Evolutionary conservation across 805 yeast species (phyloP).

Genomic region (Yarrowia hollandica): DNA sequence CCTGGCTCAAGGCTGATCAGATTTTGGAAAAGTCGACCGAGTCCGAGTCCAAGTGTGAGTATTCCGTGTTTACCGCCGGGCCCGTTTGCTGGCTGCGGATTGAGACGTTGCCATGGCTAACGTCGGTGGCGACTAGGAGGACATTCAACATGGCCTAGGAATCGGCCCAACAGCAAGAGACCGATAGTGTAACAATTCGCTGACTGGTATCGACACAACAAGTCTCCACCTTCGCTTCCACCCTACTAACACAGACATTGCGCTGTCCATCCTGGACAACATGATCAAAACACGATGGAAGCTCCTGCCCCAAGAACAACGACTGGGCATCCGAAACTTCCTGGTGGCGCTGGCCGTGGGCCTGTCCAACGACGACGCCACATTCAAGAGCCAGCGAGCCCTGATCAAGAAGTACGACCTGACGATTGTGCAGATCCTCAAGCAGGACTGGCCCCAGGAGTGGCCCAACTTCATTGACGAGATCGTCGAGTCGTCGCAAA

Average conservation of each 20-base stretch:
- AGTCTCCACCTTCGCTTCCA: too few species aligned
- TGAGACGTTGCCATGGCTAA: too few species aligned
- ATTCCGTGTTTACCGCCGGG: too few species aligned
- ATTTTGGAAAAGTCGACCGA: slow-evolving; percentile 76
- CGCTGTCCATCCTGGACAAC: slow-evolving; percentile 84
- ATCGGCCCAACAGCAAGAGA: too few species aligned
- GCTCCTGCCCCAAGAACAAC: slow-evolving; percentile 80
- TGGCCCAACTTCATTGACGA: slow-evolving; percentile 98
- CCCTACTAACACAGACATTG: slow-evolving; percentile 50
- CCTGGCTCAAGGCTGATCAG: slow-evolving; percentile 93
- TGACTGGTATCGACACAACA: too few species aligned
- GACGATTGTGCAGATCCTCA: slow-evolving; percentile 88
- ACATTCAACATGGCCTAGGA: too few species aligned
- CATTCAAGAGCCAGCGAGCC: slow-evolving; percentile 71
- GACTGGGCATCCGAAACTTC: slow-evolving; percentile 90
- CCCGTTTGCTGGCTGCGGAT: too few species aligned
- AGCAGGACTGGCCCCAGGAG: slow-evolving; percentile 98
- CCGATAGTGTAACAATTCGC: too few species aligned
- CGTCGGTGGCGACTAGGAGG: too few species aligned
- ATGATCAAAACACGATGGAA: slow-evolving; percentile 93
- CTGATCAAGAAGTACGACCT: slow-evolving; percentile 90
- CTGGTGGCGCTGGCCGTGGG: slow-evolving; percentile 90
- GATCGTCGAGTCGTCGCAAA: slow-evolving; percentile 76
- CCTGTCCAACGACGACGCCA: slow-evolving; percentile 78
- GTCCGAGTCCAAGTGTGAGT: slow-evolving; percentile 67